Conservation (phyloP, 2,329 filamentous ascomycete genomes). For the Didymellaceae sp. region DNA sequence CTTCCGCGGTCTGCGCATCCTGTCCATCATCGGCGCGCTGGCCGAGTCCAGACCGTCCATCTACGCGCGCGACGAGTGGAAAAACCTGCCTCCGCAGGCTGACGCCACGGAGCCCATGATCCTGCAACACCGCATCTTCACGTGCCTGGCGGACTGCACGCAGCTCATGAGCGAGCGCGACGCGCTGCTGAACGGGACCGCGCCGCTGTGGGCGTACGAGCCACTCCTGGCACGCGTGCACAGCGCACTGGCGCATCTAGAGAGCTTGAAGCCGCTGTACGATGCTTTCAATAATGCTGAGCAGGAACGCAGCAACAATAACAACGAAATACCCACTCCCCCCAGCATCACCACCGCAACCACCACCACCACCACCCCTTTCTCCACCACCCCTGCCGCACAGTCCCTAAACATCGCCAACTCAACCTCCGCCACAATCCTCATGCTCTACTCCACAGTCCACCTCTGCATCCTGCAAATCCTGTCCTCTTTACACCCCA, state of each 20-base stretch:
- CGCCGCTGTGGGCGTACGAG: background rate
- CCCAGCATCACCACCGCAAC: too few relatives aligned
- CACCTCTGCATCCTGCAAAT: constrained; percentile 31
- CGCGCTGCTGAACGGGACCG: background rate
- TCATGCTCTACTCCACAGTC: constrained; percentile 36
- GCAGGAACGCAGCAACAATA: too few relatives aligned
- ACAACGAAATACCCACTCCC: too few relatives aligned
- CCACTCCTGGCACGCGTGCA: constrained; percentile 17
- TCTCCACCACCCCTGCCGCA: constrained; percentile 14
- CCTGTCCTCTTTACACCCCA: constrained; percentile 25
- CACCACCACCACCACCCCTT: background rate
- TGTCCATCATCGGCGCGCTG: constrained; percentile 35
- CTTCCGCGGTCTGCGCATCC: constrained; percentile 27
- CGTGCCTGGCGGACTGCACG: constrained; percentile 35
- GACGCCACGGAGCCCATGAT: constrained; percentile 17
- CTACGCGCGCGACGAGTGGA: constrained; percentile 35
- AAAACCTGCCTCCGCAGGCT: constrained; percentile 19
- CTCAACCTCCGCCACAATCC: constrained; percentile 28
- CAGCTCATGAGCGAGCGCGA: constrained; percentile 24
- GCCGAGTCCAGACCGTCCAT: constrained; percentile 26
- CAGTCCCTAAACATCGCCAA: constrained; percentile 28
- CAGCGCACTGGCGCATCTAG: constrained; percentile 9
- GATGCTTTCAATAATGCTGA: constrained; percentile 20
- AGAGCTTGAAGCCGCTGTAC: constrained; percentile 22
- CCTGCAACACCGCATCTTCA: constrained; percentile 30